A percentile compares a stretch with the other conserved stretches of the same genome.
These are phyloP conservation scores for Dimocarpus longan DNA, from an alignment of 345 rosid species.

Conservation along the genomic window DNA sequence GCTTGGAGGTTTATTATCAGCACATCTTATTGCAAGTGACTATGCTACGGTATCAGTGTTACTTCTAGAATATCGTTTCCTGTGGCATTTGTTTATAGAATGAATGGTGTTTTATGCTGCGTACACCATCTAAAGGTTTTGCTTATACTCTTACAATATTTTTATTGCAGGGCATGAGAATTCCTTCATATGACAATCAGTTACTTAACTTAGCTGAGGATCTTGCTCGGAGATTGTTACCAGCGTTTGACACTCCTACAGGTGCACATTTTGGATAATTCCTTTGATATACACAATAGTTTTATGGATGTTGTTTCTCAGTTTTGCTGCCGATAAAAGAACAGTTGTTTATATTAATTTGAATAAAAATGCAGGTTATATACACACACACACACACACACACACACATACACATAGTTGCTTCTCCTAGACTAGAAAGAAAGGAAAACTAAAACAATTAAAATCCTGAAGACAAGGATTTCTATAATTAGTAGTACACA, in stretches of 20 bases:
- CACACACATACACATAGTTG: too few species aligned
- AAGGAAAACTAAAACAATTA: too few species aligned
- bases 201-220: conserved; percentile 85
- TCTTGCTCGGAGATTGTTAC: conserved; percentile 78
- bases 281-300: neutral
- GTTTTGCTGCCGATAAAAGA: neutral
- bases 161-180: conserved; percentile 76
- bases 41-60: conserved; percentile 70
- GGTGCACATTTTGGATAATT: conserved; percentile 41
- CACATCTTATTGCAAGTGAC: conserved; percentile 98
- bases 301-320: neutral
- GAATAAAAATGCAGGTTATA: too few species aligned
- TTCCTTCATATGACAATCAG: conserved; percentile 78
- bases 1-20: conserved; percentile 97
- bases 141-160: neutral
- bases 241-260: conserved; percentile 99
- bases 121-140: neutral
- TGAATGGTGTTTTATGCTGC: neutral
- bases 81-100: neutral
- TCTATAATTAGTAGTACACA: too few species aligned
- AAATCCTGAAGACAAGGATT: too few species aligned
- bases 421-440: too few species aligned
- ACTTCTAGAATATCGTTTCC: conserved; percentile 11
- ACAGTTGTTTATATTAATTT: too few species aligned
- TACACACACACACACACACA: too few species aligned